A percentile compares a stretch with the other conserved stretches of the same genome.
These are phyloP conservation scores for Blepharisma stoltei DNA, from an alignment of 73 alveolate genomes.

Conservation along the genomic window DNA sequence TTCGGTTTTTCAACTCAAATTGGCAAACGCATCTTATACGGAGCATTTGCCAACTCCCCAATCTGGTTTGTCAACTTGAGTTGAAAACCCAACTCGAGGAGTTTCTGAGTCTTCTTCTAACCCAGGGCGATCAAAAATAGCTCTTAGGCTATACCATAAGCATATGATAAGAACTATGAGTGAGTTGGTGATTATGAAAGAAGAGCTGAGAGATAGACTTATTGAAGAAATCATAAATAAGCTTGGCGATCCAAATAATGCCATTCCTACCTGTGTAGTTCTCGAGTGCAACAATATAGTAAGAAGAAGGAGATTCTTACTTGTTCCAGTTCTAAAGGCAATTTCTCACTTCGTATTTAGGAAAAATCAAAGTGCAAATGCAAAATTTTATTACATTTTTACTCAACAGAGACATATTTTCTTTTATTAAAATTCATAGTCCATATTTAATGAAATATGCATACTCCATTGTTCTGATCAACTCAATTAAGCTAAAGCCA, in stretches of 20 bases:
- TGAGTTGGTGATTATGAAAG: slow-evolving; percentile 63
- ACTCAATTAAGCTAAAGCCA: slow-evolving; percentile 8
- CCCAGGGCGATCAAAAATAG: no score
- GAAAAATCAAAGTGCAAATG: neutral
- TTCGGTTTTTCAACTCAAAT: no score
- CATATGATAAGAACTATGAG: slow-evolving; percentile 55
- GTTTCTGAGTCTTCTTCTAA: no score
- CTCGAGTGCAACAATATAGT: slow-evolving; percentile 15
- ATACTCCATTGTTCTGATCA: slow-evolving; percentile 11
- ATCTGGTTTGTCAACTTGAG: no score
- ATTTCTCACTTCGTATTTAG: neutral
- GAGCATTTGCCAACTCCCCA: no score
- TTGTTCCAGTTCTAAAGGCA: neutral
- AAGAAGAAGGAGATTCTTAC: neutral
- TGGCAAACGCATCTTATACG: no score
- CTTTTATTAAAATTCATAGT: no score
- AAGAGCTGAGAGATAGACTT: slow-evolving; percentile 78
- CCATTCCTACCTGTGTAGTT: slow-evolving; percentile 59
- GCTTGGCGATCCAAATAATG: slow-evolving; percentile 76
- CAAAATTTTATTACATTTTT: no score
- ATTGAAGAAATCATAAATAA: slow-evolving; percentile 74
- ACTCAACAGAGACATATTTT: no score
- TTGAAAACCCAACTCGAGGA: no score
- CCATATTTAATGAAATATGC: no score
- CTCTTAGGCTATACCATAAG: no score